Conservation (phyloP, 2,329 filamentous ascomycete species). For the Mycosphaerella arachidis region DNA sequence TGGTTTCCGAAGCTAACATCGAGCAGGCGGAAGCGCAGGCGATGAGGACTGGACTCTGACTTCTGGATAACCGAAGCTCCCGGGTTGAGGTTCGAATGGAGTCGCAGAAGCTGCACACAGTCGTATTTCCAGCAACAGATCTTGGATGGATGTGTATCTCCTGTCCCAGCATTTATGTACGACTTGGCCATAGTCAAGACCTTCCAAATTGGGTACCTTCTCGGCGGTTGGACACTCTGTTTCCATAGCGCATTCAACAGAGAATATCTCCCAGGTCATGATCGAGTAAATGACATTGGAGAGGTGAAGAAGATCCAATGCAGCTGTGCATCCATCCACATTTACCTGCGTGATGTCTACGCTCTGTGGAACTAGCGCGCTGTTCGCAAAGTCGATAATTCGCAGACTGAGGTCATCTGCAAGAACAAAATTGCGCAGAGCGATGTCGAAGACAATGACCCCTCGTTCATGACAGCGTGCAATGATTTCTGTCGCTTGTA, state of each 20-base stretch:
- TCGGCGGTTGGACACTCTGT: slow-evolving; percentile 11
- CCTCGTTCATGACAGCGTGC: slow-evolving; percentile 15
- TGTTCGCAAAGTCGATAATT: slow-evolving; percentile 18
- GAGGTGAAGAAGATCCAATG: slow-evolving; percentile 13
- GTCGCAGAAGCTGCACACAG: slow-evolving; percentile 7
- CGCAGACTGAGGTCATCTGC: slow-evolving; percentile 14
- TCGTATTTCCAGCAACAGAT: slow-evolving; percentile 7
- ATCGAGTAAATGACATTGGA: slow-evolving; percentile 15
- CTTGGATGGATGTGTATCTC: slow-evolving; percentile 11
- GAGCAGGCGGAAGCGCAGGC: slow-evolving; percentile 9
- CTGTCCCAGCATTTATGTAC: slow-evolving; percentile 12
- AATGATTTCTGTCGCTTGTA: slow-evolving; percentile 16
- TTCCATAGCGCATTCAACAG: slow-evolving; percentile 8
- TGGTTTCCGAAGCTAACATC: not conserved
- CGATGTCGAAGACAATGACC: slow-evolving; percentile 15
- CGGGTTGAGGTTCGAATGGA: slow-evolving; percentile 4
- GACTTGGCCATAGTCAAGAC: slow-evolving; percentile 7
- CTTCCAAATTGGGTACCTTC: slow-evolving; percentile 9
- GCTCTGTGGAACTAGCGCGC: slow-evolving; percentile 8
- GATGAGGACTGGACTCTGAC: slow-evolving; percentile 13
- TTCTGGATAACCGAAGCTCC: slow-evolving; percentile 1
- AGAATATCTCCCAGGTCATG: slow-evolving; percentile 12
- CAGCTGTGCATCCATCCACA: slow-evolving; percentile 10
- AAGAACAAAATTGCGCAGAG: slow-evolving; percentile 16
- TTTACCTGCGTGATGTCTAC: slow-evolving; percentile 10